A percentile compares a stretch with the other conserved stretches of the same genome.
Conservation (phyloP, 176 grass and related monocot species). For the Aegilops sharonensis region DNA sequence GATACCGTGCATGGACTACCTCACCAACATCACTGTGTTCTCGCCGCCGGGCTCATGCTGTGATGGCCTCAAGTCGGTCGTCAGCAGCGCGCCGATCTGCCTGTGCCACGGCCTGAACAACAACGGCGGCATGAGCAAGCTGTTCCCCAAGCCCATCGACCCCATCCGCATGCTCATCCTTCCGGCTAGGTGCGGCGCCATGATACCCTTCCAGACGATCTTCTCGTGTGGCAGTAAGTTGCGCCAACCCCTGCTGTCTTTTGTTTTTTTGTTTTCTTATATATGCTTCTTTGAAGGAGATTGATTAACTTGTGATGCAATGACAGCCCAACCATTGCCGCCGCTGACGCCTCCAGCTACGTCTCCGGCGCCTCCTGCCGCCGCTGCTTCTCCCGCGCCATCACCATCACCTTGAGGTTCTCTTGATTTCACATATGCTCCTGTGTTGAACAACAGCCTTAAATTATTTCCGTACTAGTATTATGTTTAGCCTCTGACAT, state of each 20-base stretch:
- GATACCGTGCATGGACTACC: constrained; percentile 35
- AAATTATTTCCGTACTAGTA: no score
- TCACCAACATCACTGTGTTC: constrained; percentile 30
- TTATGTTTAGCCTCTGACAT: no score
- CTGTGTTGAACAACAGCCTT: no score
- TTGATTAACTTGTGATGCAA: background rate
- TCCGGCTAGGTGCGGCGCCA: constrained; percentile 11
- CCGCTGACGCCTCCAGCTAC: background rate
- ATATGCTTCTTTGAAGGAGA: background rate
- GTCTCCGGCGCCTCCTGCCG: background rate
- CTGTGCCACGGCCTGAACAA: constrained; percentile 41
- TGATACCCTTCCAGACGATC: background rate
- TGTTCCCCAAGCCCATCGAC: constrained; percentile 20
- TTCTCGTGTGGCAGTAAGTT: background rate
- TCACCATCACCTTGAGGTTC: no score
- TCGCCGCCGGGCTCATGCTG: constrained; percentile 11
- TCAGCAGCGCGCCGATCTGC: constrained; percentile 32
- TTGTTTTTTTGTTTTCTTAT: background rate
- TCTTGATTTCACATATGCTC: no score
- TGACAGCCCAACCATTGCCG: background rate
- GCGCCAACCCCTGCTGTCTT: background rate
- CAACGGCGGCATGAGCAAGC: constrained; percentile 19
- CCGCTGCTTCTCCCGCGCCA: background rate
- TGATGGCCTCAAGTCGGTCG: constrained; percentile 17
- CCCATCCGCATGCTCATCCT: constrained; percentile 18